A percentile compares a stretch with the other conserved stretches of the same genome.
Conservation (phyloP, 2,329 filamentous ascomycete genomes). For the Alternaria tenuissima region DNA sequence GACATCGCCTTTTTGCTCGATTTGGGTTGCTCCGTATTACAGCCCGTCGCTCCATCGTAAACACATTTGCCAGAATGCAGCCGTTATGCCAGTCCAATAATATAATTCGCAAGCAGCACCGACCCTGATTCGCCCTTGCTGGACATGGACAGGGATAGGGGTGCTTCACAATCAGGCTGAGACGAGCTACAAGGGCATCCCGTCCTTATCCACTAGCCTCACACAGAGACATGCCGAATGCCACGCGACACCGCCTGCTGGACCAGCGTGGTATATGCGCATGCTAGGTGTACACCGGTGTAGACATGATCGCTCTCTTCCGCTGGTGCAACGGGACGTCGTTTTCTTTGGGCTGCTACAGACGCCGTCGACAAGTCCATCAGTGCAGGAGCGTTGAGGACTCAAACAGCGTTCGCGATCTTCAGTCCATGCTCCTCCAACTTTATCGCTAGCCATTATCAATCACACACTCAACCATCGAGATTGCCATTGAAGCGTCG, state of each 20-base stretch:
- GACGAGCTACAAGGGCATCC: constrained; percentile 30
- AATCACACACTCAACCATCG: background rate
- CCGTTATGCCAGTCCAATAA: constrained; percentile 40
- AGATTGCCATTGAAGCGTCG: background rate
- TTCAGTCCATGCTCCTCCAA: constrained; percentile 13
- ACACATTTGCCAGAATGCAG: constrained; percentile 36
- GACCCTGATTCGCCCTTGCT: constrained; percentile 32
- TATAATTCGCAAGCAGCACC: constrained; percentile 33
- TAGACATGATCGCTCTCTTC: constrained; percentile 1
- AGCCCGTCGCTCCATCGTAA: constrained; percentile 21
- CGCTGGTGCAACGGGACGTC: background rate
- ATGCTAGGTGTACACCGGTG: background rate
- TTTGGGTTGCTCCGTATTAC: constrained; percentile 28
- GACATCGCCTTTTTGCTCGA: constrained; percentile 25
- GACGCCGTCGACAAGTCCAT: background rate
- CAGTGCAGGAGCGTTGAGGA: background rate
- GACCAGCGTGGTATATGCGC: constrained; percentile 9
- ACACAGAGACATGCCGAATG: constrained; percentile 18
- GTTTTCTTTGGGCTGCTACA: background rate
- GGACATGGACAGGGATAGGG: background rate
- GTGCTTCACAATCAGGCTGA: constrained; percentile 31
- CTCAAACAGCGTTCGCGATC: constrained; percentile 6
- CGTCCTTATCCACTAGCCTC: constrained; percentile 24
- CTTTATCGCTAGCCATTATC: constrained; percentile 2
- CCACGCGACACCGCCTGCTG: constrained; percentile 17